phyloP scores from a whole-genome alignment of 495 filamentous ascomycete species.

The Choiromyces venosus region DNA sequence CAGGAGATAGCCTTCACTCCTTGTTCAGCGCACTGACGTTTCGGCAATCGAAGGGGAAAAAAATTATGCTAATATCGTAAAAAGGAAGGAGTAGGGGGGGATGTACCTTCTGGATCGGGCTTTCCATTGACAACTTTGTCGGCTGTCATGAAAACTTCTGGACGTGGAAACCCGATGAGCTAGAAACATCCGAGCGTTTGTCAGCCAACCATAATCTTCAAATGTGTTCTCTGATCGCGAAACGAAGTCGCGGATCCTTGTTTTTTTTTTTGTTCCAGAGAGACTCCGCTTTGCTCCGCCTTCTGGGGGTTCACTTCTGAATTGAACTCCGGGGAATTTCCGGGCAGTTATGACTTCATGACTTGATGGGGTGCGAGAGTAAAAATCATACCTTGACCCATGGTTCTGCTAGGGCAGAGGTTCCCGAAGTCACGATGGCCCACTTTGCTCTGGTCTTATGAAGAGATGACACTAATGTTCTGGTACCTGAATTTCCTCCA shows the following conservation, averaged over 20 bases:
- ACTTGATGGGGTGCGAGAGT: neutral
- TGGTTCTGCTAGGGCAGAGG: slow-evolving; percentile 69
- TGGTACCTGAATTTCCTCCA: slow-evolving; percentile 48
- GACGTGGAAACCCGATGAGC: slow-evolving; percentile 62
- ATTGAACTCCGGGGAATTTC: neutral
- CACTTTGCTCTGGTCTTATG: slow-evolving; percentile 59
- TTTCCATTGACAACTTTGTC: slow-evolving; percentile 84
- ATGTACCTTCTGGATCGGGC: slow-evolving; percentile 73
- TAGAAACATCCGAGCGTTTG: neutral
- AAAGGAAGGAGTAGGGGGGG: slow-evolving; percentile 21
- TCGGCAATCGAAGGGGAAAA: slow-evolving; percentile 4
- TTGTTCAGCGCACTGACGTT: slow-evolving; percentile 14
- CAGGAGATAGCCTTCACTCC: slow-evolving; percentile 28
- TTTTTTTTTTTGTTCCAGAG: neutral
- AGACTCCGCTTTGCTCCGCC: neutral
- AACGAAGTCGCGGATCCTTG: neutral
- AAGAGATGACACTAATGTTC: slow-evolving; percentile 55
- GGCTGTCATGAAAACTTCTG: slow-evolving; percentile 70
- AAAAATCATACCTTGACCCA: slow-evolving; percentile 63
- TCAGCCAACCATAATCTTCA: neutral
- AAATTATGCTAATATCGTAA: neutral
- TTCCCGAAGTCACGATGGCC: slow-evolving; percentile 92
- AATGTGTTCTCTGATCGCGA: neutral
- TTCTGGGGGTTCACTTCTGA: neutral
- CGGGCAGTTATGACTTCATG: slow-evolving; percentile 1